Base-by-base conservation (phyloP, 2,329 filamentous ascomycete genomes). In the Ceratocystis colombiana region DNA sequence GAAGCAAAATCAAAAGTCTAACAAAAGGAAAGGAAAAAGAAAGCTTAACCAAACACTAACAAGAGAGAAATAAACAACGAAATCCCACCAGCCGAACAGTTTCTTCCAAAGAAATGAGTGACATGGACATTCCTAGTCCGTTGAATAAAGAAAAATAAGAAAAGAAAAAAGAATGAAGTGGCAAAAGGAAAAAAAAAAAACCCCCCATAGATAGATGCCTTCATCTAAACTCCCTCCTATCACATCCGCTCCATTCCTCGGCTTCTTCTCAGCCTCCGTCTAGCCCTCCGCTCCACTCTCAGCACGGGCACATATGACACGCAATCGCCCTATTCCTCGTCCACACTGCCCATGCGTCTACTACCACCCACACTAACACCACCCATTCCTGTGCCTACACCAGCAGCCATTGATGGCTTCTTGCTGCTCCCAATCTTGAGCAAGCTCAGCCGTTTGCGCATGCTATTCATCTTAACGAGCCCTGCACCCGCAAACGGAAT, bases 381-480 rank as follows among this genome's bases (percentile, higher is more conserved):
- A 5, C 53, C 63, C 25, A 30, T n/a, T 25, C 64, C 53, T 15
- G 53, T n/a, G 6, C 50, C 66, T 15, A 12, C 37, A 7, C 57
- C 63, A 30, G 53, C 78, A 68, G 74, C 79, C 62, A 74, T 77
- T 73, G 84, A 86, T 72, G 82, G 84, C 59, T 78, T 78, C 77
- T 88, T 90, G 74, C 85, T 87, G 17, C 66, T 61, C 37, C 88
- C 86, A 63, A 91, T 80, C 73, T 88, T 89, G 72, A 95, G 79
- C 71, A 91, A 79, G 73, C 89, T 94, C 70, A 95, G 79, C 72
- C 90, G 78, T 77, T 90, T 93, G 76, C 87, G 85, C 70, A 95
- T 83, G 67, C 85, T 88, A 45, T 82, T 83, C 64, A 82, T 82
- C 72, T 80, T 80, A 66, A 75, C 73, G 46, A 77, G 55, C 33